Conservation (phyloP, 805 yeast genomes). For the Cyberlindnera sargentensis region DNA sequence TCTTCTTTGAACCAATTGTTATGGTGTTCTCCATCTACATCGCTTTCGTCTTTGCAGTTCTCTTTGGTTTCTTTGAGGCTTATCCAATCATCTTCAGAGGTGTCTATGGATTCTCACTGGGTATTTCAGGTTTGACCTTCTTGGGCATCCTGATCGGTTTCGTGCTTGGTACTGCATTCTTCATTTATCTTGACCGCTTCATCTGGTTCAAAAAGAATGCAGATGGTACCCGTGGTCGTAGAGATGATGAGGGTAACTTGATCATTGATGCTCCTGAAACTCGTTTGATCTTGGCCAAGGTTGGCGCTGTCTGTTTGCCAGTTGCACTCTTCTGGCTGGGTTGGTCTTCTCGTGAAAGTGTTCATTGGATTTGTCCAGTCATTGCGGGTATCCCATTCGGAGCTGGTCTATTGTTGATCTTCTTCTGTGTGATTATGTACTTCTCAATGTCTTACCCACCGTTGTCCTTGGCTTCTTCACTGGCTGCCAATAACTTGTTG, state of each 20-base stretch:
- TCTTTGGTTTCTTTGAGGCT: conserved; percentile 77
- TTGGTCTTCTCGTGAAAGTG: conserved; percentile 55
- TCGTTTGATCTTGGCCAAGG: conserved; percentile 50
- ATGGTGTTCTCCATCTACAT: conserved; percentile 60
- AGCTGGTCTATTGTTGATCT: conserved; percentile 62
- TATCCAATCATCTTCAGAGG: conserved; percentile 69
- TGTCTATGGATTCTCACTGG: conserved; percentile 49
- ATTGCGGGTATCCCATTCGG: conserved; percentile 78
- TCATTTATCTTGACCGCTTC: conserved; percentile 40
- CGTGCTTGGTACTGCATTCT: conserved; percentile 45
- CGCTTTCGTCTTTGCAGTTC: conserved; percentile 70
- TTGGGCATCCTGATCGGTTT: conserved; percentile 68
- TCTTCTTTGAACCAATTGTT: conserved; percentile 69
- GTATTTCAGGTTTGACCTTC: conserved; percentile 63
- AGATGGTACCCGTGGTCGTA: conserved; percentile 56
- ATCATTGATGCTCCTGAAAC: conserved; percentile 54
- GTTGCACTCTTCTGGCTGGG: conserved; percentile 74
- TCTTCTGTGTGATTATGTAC: conserved; percentile 63
- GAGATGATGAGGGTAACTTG: conserved; percentile 40
- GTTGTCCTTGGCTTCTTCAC: conserved; percentile 71
- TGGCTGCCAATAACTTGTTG: conserved; percentile 80
- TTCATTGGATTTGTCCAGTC: conserved; percentile 74
- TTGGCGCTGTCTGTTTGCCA: conserved; percentile 64
- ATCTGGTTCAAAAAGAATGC: conserved; percentile 49
- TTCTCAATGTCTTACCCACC: conserved; percentile 72